These are phyloP conservation scores for Dissophora globulifera DNA, from an alignment of 192 early-diverging fungal species.

Conservation along the genomic window DNA sequence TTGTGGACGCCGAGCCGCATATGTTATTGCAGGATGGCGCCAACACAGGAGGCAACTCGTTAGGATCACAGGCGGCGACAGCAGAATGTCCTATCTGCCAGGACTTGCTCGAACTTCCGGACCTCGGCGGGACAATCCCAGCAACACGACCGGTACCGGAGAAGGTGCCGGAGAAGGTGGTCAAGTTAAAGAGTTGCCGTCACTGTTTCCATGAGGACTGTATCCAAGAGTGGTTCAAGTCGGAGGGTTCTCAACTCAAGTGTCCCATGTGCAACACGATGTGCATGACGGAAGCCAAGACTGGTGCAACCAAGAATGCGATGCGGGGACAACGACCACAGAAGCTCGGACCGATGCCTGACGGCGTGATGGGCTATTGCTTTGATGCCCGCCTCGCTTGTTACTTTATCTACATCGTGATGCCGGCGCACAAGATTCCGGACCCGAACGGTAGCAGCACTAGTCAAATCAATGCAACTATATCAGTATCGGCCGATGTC, in stretches of 20 bases:
- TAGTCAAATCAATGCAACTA: no score
- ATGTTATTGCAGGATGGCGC: conserved; percentile 24
- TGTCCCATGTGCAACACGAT: conserved; percentile 44
- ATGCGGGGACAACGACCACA: conserved; percentile 2
- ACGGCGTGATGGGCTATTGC: conserved; percentile 48
- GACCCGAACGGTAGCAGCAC: neutral
- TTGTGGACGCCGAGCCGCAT: conserved; percentile 13
- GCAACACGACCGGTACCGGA: neutral
- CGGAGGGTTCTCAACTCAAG: conserved; percentile 28
- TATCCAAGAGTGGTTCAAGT: conserved; percentile 29
- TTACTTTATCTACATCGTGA: conserved; percentile 50
- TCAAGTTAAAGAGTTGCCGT: conserved; percentile 43
- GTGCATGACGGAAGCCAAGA: conserved; percentile 17
- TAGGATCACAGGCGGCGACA: neutral
- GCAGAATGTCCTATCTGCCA: conserved; percentile 44
- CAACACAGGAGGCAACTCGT: neutral
- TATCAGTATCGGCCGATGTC: no score
- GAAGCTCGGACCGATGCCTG: conserved; percentile 51
- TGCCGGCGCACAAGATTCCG: conserved; percentile 23
- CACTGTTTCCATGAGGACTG: conserved; percentile 40
- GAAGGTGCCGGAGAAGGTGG: conserved; percentile 25
- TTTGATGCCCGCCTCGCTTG: conserved; percentile 46
- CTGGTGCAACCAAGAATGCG: conserved; percentile 8
- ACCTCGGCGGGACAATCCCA: neutral
- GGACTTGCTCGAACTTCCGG: conserved; percentile 7